phyloP scores from a whole-genome alignment of 345 rosid genomes.

The Chamaenerion angustifolium region DNA sequence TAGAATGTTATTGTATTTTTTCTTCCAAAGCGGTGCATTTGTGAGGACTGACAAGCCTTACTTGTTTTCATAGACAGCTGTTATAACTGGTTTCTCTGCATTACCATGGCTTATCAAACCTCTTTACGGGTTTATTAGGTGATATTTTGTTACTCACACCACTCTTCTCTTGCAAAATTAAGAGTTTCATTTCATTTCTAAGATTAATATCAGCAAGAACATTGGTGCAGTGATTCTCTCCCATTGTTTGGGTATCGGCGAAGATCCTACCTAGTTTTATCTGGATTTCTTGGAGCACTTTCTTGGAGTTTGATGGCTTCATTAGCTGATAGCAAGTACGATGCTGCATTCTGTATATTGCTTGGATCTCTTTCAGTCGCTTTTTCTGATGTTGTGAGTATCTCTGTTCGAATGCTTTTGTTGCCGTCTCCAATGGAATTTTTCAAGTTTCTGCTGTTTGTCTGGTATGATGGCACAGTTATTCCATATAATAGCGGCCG shows the following conservation, averaged over 20 bases:
- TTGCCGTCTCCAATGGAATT: background rate
- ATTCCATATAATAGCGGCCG: too few relatives aligned
- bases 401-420: constrained; percentile 1
- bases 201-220: constrained; percentile 4
- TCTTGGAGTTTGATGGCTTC: constrained; percentile 97
- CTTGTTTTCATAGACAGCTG: constrained; percentile 84
- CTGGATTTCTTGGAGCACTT: constrained; percentile 91
- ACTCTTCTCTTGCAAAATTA: background rate
- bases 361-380: constrained; percentile 94
- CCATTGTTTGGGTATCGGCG: constrained; percentile 93
- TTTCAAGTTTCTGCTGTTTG: too few relatives aligned
- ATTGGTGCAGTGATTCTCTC: constrained; percentile 62
- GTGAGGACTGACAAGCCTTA: constrained; percentile 34
- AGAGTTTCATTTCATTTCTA: too few relatives aligned
- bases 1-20: background rate
- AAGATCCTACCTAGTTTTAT: constrained; percentile 87
- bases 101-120: constrained; percentile 98
- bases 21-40: background rate
- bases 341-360: constrained; percentile 74
- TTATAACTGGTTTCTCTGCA: constrained; percentile 79
- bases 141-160: constrained; percentile 6
- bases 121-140: constrained; percentile 90
- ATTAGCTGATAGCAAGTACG: constrained; percentile 72
- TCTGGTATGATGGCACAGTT: too few relatives aligned
- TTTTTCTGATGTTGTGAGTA: constrained; percentile 87